Evolutionary conservation across 2,329 filamentous ascomycete genomes (phyloP).

Genomic region (Scedosporium minutisporum): DNA sequence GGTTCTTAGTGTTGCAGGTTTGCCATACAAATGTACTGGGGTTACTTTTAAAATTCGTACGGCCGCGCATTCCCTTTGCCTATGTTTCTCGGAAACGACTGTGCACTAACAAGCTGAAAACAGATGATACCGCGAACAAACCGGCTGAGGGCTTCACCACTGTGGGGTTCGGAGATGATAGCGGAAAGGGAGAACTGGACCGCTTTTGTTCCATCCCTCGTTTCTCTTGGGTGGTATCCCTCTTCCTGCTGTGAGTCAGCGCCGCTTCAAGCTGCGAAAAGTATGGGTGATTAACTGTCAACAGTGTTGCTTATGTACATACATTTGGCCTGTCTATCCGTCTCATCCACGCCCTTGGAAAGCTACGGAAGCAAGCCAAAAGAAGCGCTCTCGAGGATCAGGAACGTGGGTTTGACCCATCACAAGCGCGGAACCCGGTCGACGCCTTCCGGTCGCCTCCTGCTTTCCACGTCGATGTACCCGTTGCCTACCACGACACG

Average conservation of each 20-base stretch:
- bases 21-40: background rate
- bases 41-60: background rate
- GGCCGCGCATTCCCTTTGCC: background rate
- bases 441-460: background rate
- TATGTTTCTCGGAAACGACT: background rate
- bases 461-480: background rate
- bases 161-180: background rate
- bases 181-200: background rate
- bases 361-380: background rate
- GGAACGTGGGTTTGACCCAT: background rate
- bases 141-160: background rate
- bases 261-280: background rate
- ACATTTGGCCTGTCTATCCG: background rate
- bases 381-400: background rate
- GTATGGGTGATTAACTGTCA: background rate
- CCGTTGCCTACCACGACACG: background rate
- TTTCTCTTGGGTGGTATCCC: background rate
- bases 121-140: background rate
- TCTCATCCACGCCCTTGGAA: background rate
- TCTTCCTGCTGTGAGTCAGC: background rate
- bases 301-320: background rate
- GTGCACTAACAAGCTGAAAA: background rate
- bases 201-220: background rate
- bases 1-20: background rate
- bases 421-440: background rate